Base-by-base conservation (phyloP, 1,284 basidiomycete genomes). In the Leccinum subrobustum region DNA sequence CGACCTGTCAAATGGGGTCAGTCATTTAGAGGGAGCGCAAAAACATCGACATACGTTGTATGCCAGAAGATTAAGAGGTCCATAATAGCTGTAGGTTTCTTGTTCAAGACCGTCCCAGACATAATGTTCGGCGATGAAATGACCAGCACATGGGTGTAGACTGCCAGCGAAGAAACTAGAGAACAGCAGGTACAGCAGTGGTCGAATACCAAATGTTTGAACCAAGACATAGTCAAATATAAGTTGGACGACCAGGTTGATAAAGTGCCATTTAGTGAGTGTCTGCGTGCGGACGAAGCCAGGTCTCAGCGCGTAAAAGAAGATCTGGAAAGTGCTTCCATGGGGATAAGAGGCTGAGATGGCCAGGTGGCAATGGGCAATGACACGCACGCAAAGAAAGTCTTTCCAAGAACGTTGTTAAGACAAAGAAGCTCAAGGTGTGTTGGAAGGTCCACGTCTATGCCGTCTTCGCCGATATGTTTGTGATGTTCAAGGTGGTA, bases 21-120 rank as follows among this genome's bases (percentile, higher is more conserved):
- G 20, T 48, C 37, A 54, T 29, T 25, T 8, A 23, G 31, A 60
- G 16, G 35, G 44, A 50, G 37, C 2, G 6, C 9, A 55, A 58
- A 52, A 25, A 37, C 57, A 54, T 4, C 37, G 33, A 79, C 89
- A 62, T 61, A 92, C 96, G 68, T 99, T 99, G 77, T 98, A 99
- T n/a, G 93, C 92, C 14, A 99, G 77, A 5, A 90, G 67, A 75
- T 99, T 99, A 62, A 98, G 81, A 56, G 87, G 86, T 0, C 97
- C 97, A 68, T 99, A 98, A 75, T 99, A 99, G 60, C 90, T 93
- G 77, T 95, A 98, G 0, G 97, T 99, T 78, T 99, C 97, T 74
- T 98, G 96, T 44, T 83, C 79, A 57, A 92, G 81, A 3, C 91
- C 91, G 67, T 95, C 92, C 90, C 95, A 96, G 31, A 97, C 81